Percentiles rank a stretch among this genome's conserved stretches.
phyloP scores from a whole-genome alignment of 2,329 filamentous ascomycete species.

The Fusarium brachygibbosum region DNA sequence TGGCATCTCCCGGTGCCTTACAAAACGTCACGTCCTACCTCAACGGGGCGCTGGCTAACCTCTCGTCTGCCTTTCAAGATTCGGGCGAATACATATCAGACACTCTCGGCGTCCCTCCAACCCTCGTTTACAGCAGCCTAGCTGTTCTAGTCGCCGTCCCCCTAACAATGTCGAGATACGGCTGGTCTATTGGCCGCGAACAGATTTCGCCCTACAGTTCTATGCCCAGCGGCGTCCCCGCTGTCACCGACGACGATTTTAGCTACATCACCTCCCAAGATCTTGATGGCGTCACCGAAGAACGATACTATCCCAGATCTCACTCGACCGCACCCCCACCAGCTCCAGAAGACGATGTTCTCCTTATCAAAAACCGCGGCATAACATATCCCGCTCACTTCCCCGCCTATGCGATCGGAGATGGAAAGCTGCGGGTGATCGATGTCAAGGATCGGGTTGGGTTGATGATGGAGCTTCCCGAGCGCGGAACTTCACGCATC shows the following conservation, averaged over 20 bases:
- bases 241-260: slow-evolving; percentile 82
- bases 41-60: slow-evolving; percentile 64
- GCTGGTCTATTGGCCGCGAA: slow-evolving; percentile 62
- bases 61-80: slow-evolving; percentile 63
- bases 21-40: slow-evolving; percentile 72
- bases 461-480: slow-evolving; percentile 73
- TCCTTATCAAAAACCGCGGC: slow-evolving; percentile 77
- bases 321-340: slow-evolving; percentile 53
- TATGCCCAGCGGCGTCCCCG: slow-evolving; percentile 63
- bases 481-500: slow-evolving; percentile 65
- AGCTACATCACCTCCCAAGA: slow-evolving; percentile 87
- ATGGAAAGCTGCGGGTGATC: slow-evolving; percentile 76
- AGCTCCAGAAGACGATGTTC: slow-evolving; percentile 73
- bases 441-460: slow-evolving; percentile 77
- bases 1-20: slow-evolving; percentile 74
- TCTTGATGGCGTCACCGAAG: slow-evolving; percentile 62
- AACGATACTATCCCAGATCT: slow-evolving; percentile 59
- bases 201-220: slow-evolving; percentile 67
- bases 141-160: slow-evolving; percentile 64
- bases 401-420: slow-evolving; percentile 80
- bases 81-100: slow-evolving; percentile 67
- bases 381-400: slow-evolving; percentile 78
- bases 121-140: slow-evolving; percentile 64
- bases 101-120: slow-evolving; percentile 64
- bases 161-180: slow-evolving; percentile 68